A percentile compares a stretch with the other conserved stretches of the same genome.
phyloP scores from a whole-genome alignment of 2,329 filamentous ascomycete species.

The Chrysosporium keratinophilum region DNA sequence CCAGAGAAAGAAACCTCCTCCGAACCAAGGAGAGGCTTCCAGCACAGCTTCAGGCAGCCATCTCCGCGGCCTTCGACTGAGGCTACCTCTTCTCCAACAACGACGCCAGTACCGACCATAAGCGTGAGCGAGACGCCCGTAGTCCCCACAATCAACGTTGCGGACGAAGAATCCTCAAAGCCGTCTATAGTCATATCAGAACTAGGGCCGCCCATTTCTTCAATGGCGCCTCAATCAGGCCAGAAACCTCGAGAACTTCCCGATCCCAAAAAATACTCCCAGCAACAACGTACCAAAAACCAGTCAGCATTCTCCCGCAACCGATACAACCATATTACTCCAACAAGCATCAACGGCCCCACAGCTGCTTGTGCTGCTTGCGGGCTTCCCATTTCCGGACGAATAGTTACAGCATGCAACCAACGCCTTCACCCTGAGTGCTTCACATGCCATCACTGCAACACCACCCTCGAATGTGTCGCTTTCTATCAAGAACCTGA shows the following conservation, averaged over 20 bases:
- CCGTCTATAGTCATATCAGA: conserved; percentile 24
- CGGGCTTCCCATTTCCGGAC: conserved; percentile 71
- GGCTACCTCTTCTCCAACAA: conserved; percentile 10
- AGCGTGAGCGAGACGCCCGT: conserved; percentile 34
- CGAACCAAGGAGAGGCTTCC: conserved; percentile 19
- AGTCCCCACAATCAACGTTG: conserved; percentile 29
- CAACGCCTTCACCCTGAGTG: conserved; percentile 85
- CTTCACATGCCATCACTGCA: conserved; percentile 80
- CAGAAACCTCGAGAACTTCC: conserved; percentile 17
- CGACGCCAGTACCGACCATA: conserved; percentile 36
- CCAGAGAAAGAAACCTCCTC: conserved; percentile 35
- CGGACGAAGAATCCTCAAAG: conserved; percentile 18
- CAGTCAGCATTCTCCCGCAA: conserved; percentile 18
- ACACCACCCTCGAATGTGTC: conserved; percentile 80
- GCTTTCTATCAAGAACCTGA: conserved; percentile 93
- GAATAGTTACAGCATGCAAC: conserved; percentile 75
- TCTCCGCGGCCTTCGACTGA: conserved; percentile 11
- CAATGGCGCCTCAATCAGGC: conserved; percentile 21
- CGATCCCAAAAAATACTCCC: conserved; percentile 12
- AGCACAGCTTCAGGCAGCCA: not conserved
- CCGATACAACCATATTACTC: conserved; percentile 19
- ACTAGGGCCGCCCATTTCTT: conserved; percentile 29
- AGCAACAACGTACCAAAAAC: not conserved
- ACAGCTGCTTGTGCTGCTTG: conserved; percentile 78
- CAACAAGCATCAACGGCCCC: conserved; percentile 40